A percentile compares a stretch with the other conserved stretches of the same genome.
Conservation (phyloP, 345 rosid species). For the Lepidium sativum region DNA sequence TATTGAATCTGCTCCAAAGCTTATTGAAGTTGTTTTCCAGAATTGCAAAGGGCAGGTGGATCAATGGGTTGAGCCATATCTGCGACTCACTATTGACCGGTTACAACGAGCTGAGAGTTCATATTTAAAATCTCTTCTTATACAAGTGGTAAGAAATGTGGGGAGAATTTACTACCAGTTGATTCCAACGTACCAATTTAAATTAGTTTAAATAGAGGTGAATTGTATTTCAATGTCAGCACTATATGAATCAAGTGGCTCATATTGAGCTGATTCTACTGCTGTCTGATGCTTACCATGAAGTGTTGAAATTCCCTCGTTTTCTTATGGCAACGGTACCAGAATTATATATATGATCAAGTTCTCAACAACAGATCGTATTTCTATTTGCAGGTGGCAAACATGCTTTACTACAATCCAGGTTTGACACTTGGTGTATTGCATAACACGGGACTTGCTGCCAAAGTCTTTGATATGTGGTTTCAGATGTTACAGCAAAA, state of each 20-base stretch:
- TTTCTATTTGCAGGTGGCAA: slow-evolving; percentile 55
- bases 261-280: not conserved
- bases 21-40: slow-evolving; percentile 93
- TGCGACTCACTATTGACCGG: slow-evolving; percentile 73
- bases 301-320: not conserved
- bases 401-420: slow-evolving; percentile 88
- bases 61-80: slow-evolving; percentile 94
- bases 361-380: not conserved
- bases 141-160: slow-evolving; percentile 80
- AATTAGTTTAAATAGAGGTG: not conserved
- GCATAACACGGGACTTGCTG: slow-evolving; percentile 71
- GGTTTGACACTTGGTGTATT: slow-evolving; percentile 65
- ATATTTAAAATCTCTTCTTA: slow-evolving; percentile 81
- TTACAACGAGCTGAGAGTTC: slow-evolving; percentile 71
- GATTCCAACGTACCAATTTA: not conserved
- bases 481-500: slow-evolving; percentile 93
- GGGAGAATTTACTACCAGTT: not conserved
- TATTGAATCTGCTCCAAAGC: slow-evolving; percentile 95
- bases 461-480: slow-evolving; percentile 81
- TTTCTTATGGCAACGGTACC: not conserved
- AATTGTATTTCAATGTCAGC: not conserved
- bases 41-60: slow-evolving; percentile 98
- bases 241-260: not conserved
- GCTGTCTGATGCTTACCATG: not conserved
- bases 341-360: not conserved